phyloP scores from a whole-genome alignment of 768 basidiomycete species.

The Xerocomus potaroensis region DNA sequence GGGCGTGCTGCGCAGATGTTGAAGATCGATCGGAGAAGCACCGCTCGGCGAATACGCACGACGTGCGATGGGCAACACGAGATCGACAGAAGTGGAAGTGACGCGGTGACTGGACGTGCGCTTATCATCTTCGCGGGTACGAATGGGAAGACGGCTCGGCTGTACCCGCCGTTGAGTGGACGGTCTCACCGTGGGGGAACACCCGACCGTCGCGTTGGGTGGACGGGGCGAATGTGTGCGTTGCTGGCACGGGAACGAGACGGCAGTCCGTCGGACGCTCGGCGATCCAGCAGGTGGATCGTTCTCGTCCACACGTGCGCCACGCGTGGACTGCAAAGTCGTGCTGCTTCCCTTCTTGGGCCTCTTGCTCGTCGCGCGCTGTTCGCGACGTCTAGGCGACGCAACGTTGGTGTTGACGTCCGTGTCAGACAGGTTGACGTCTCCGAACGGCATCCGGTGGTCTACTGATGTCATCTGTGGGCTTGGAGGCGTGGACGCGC shows the following conservation, averaged over 20 bases:
- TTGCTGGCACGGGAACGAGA: constrained; percentile 15
- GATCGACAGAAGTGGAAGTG: constrained; percentile 22
- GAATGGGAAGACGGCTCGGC: constrained; percentile 4
- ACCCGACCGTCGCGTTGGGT: constrained; percentile 11
- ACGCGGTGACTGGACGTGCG: constrained; percentile 10
- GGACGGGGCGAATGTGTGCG: constrained; percentile 6
- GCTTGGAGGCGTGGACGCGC: constrained; percentile 10
- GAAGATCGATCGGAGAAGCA: constrained; percentile 26
- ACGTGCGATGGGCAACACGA: constrained; percentile 5
- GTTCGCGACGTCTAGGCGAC: neutral
- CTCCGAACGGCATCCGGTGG: neutral
- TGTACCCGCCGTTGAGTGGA: constrained; percentile 4
- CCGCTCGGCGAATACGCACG: neutral
- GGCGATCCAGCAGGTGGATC: constrained; percentile 7
- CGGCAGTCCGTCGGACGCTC: constrained; percentile 5
- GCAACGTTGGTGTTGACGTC: neutral
- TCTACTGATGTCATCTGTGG: neutral
- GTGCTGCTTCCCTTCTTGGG: constrained; percentile 5
- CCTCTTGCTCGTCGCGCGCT: constrained; percentile 3
- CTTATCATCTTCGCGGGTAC: constrained; percentile 11
- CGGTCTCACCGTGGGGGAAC: constrained; percentile 2
- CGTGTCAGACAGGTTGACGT: neutral
- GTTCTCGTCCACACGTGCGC: constrained; percentile 17
- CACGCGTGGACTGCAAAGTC: neutral
- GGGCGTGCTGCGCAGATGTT: constrained; percentile 4